Base-by-base conservation (phyloP, 768 basidiomycete species). In the Suillus americanus region DNA sequence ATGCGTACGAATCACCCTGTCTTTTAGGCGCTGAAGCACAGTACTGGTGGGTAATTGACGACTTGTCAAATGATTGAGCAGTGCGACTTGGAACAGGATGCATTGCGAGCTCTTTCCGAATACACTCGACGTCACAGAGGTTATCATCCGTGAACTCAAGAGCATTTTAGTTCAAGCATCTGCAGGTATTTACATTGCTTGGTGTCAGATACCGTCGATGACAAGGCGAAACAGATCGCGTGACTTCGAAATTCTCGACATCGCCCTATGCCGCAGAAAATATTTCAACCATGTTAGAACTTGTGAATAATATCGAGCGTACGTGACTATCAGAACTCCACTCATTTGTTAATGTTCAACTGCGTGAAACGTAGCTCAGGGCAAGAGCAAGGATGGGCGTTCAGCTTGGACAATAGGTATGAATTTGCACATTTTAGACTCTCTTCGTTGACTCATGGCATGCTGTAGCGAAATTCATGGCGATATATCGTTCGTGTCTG, bases 61-160 rank as follows among this genome's bases (percentile, higher is more conserved):
- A 33, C n/a, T 12, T 6, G 4, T 13, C 37, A 35, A n/a, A 20
- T 30, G 1, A 12, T 13, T 3, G 7, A 16, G 23, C 51, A 25
- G 61, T 40, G 1, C 2, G 4, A 18, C 23, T 16, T 12, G 23
- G 18, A 41, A 43, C 50, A 75, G 74, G 74, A 73, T 65, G 51
- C 75, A 75, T 51, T 75, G 75, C 50, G 75, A 75, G 51, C 53
- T 75, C 9, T 75, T 75, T 57, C 74, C 74, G 33, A 75, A 66
- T 25, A 67, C 62, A 6, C 67, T 74, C 13, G 20, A 46, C 7
- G 62, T 75, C 54, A 71, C 72, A 23, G 68, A 67, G 46, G 51
- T 65, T 2, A 41, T 67, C 60, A 72, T 64, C 9, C 30, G 61
- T 45, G 65, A 67, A 41, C 23, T 77, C 30, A 75, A 72, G 53